phyloP scores from a whole-genome alignment of 192 early-diverging fungal genomes.

The Coemansia sp. region DNA sequence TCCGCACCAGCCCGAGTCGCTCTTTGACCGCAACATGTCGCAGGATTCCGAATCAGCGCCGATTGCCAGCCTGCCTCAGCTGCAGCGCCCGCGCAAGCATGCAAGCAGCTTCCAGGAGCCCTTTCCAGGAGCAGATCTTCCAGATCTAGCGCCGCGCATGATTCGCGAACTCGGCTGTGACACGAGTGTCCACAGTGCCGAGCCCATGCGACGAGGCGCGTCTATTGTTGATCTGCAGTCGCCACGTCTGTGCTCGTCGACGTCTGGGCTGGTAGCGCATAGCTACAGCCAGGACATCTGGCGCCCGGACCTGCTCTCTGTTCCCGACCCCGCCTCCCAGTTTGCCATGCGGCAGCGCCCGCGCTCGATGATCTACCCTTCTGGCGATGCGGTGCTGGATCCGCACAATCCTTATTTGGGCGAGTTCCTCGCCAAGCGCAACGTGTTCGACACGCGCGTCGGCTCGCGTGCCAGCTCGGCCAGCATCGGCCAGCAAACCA shows the following conservation, averaged over 20 bases:
- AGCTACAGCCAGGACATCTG: constrained; percentile 31
- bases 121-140: constrained; percentile 11
- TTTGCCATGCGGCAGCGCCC: constrained; percentile 22
- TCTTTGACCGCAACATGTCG: constrained; percentile 26
- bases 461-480: constrained; percentile 13
- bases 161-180: constrained; percentile 6
- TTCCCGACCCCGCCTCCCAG: constrained; percentile 29
- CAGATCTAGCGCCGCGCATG: neutral
- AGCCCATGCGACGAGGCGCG: neutral
- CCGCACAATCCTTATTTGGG: constrained; percentile 45
- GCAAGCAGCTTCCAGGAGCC: constrained; percentile 6
- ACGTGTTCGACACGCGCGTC: constrained; percentile 17
- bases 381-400: constrained; percentile 17
- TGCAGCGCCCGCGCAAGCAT: neutral
- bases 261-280: constrained; percentile 11
- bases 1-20: constrained; percentile 17
- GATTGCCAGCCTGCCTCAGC: constrained; percentile 26
- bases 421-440: constrained; percentile 34
- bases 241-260: constrained; percentile 25
- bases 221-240: constrained; percentile 15
- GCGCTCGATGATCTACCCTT: constrained; percentile 32
- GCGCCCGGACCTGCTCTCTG: constrained; percentile 36
- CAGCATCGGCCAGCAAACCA: constrained; percentile 14
- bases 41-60: constrained; percentile 31
- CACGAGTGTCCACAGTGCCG: constrained; percentile 9